Percentiles rank a stretch among this genome's conserved stretches.
phyloP scores from a whole-genome alignment of 2,329 filamentous ascomycete genomes.

The Colletotrichum lentis region DNA sequence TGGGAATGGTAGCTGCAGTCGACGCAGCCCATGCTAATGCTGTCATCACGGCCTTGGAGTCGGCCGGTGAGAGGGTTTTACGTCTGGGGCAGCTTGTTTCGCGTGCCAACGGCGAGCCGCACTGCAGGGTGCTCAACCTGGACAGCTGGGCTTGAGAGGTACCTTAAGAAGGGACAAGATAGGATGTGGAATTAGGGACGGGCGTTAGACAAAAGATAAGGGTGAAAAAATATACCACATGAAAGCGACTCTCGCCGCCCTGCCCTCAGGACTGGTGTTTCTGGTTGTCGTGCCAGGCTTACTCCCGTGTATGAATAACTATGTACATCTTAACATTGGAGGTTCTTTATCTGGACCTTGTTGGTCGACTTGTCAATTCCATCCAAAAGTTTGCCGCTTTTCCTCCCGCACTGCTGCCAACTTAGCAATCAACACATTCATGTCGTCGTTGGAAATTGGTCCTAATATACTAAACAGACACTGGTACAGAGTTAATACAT shows the following conservation, averaged over 20 bases:
- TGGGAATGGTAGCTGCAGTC: constrained; percentile 93
- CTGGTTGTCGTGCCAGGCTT: neutral
- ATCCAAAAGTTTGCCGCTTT: neutral
- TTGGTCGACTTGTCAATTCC: neutral
- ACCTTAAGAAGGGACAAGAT: neutral
- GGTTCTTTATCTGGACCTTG: neutral
- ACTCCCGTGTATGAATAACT: too few relatives aligned
- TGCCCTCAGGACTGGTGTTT: neutral
- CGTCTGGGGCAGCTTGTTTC: constrained; percentile 75
- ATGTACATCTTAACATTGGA: neutral
- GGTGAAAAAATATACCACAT: constrained; percentile 15
- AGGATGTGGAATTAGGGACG: neutral
- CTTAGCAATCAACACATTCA: too few relatives aligned
- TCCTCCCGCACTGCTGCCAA: too few relatives aligned
- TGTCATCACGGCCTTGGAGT: constrained; percentile 67
- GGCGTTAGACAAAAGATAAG: constrained; percentile 22
- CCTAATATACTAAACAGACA: neutral
- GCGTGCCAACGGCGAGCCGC: constrained; percentile 57
- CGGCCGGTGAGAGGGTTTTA: constrained; percentile 78
- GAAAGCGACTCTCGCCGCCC: neutral
- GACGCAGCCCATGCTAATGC: constrained; percentile 68
- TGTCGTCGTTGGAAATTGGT: neutral
- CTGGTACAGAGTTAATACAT: neutral
- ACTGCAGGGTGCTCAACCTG: constrained; percentile 67
- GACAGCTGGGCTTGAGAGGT: constrained; percentile 49